A percentile compares a stretch with the other conserved stretches of the same genome.
Conservation (phyloP, 1,139 yeast genomes). For the Yamadazyma atmosphaerica region DNA sequence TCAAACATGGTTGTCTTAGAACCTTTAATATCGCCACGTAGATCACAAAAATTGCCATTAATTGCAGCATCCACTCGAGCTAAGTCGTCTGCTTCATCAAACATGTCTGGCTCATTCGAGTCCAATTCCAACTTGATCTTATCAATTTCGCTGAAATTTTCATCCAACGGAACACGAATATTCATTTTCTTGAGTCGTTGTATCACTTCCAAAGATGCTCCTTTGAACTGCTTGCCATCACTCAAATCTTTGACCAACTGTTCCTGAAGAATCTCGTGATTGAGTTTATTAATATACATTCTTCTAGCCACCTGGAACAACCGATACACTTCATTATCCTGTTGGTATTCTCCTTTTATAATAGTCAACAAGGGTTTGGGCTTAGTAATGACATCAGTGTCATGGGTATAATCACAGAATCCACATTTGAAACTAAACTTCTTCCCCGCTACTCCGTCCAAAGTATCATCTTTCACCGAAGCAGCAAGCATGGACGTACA, state of each 20-base stretch:
- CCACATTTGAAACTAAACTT: conserved; percentile 34
- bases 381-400: conserved; percentile 29
- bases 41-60: neutral
- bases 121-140: conserved; percentile 4
- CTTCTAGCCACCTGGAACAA: conserved; percentile 3
- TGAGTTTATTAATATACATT: conserved; percentile 7
- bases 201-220: conserved; percentile 14
- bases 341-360: conserved; percentile 18
- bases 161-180: conserved; percentile 10
- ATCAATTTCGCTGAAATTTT: conserved; percentile 7
- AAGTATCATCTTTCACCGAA: conserved; percentile 20
- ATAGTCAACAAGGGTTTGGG: conserved; percentile 38
- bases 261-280: conserved; percentile 11
- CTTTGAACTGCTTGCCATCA: conserved; percentile 11
- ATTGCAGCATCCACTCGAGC: too few species aligned
- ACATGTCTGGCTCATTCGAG: conserved; percentile 5
- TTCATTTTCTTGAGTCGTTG: conserved; percentile 15
- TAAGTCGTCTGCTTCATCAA: conserved; percentile 13
- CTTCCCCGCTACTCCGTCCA: conserved; percentile 27
- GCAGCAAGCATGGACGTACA: conserved; percentile 31
- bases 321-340: neutral
- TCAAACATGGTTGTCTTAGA: conserved; percentile 4
- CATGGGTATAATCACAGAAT: conserved; percentile 29
- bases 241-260: conserved; percentile 12
- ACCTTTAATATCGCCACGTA: too few species aligned